Evolutionary conservation across 257 asterid genomes (phyloP).

Genomic region (Plantago elongata): DNA sequence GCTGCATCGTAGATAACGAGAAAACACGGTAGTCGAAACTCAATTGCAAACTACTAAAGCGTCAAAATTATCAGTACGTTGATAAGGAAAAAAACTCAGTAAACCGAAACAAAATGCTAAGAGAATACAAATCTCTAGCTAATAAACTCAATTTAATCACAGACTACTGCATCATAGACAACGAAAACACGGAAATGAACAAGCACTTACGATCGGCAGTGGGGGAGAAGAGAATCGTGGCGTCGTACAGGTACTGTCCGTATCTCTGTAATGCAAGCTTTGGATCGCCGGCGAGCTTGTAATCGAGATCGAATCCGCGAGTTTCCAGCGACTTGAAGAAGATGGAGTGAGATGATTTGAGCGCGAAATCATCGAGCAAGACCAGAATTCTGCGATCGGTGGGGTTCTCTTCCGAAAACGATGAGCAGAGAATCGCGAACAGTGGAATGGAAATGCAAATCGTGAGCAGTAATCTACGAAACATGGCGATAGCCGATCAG

Average conservation of each 20-base stretch:
- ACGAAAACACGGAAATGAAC: too few species aligned
- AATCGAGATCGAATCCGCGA: conserved; percentile 62
- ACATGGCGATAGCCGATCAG: conserved; percentile 30
- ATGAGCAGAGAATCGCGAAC: conserved; percentile 30
- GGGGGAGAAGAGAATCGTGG: conserved; percentile 63
- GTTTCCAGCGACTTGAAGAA: conserved; percentile 55
- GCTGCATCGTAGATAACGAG: too few species aligned
- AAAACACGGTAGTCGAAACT: too few species aligned
- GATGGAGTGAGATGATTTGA: conserved; percentile 68
- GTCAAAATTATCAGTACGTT: background rate
- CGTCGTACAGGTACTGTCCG: conserved; percentile 65
- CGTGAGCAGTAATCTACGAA: conserved; percentile 6
- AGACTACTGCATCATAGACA: too few species aligned
- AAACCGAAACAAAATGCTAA: background rate
- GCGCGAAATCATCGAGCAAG: conserved; percentile 59
- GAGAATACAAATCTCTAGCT: too few species aligned
- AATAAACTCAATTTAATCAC: too few species aligned
- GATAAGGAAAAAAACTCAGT: background rate
- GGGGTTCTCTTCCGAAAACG: conserved; percentile 66
- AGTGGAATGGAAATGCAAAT: conserved; percentile 21
- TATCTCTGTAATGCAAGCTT: conserved; percentile 69
- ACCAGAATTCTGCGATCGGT: conserved; percentile 66
- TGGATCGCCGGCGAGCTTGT: conserved; percentile 72
- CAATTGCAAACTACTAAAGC: too few species aligned
- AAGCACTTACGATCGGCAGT: conserved; percentile 47